Evolutionary conservation across 148 eudicot genomes (phyloP).

Genomic region (Chenopodium berlandieri): DNA sequence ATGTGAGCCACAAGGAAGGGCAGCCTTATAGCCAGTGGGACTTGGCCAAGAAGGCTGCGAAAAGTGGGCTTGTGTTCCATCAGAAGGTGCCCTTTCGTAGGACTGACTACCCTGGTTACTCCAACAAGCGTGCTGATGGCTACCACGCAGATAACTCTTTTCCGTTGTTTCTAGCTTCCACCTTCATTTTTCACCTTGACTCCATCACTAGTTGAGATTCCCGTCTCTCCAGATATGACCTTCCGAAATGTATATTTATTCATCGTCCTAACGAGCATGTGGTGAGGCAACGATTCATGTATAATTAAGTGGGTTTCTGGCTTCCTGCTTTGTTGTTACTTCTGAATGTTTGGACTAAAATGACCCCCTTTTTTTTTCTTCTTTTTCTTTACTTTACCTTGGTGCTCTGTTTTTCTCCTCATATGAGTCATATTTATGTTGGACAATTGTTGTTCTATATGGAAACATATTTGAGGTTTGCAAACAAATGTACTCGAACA

Average conservation of each 20-base stretch:
- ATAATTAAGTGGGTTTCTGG: not conserved
- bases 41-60: conserved; percentile 43
- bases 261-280: not conserved
- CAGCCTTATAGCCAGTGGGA: conserved; percentile 39
- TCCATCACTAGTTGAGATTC: conserved; percentile 2
- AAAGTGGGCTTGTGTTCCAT: conserved; percentile 32
- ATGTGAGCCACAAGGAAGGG: conserved; percentile 39
- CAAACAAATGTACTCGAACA: not conserved
- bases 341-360: not conserved
- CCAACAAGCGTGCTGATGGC: conserved; percentile 46
- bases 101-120: conserved; percentile 42
- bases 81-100: conserved; percentile 32
- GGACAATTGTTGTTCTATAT: not conserved
- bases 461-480: not conserved
- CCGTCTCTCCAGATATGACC: not conserved
- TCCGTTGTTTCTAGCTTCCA: conserved; percentile 36
- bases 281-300: not conserved
- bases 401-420: not conserved
- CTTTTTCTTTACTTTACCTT: not conserved
- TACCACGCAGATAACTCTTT: conserved; percentile 33
- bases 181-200: conserved; percentile 36
- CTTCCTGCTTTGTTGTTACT: not conserved
- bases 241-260: not conserved
- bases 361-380: not conserved
- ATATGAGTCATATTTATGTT: too few relatives aligned